Evolutionary conservation across 176 grass and related monocot species (phyloP), one percentile per base, ranked within the genome.

Genomic region (Avena insularis): DNA sequence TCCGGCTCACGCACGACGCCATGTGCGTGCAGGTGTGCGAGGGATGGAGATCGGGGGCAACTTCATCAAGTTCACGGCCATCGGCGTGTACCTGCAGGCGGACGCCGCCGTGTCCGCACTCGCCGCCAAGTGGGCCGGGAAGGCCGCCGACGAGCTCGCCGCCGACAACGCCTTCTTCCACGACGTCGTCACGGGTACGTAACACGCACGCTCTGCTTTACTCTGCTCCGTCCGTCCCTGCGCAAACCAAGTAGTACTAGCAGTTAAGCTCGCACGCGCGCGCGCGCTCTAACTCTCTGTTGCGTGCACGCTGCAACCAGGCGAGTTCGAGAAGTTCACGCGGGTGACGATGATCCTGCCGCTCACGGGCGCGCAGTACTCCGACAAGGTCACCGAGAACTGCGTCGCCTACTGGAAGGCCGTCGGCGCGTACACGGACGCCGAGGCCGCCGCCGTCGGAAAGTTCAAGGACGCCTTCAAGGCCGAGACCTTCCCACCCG

Each of bases 41-140:
- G 97, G 94, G 4, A 0, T 96, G 82, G 92, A 98, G 63, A 96
- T 98, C 6, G 90, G 79, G 0, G 97, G 97, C 75, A 87, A 56
- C 27, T 98, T 98, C 87, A 71, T 98, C 36, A 90, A 92, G 70
- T 96, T 98, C 90, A 98, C 97, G 8, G 94, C 92, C 80, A 96
- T 96, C 88, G 97, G 90, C 79, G 79, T 98, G 25, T 98, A 98
- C 83, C 55, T 98, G 17, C 85, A 98, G 77, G 75, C 75, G 50
- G 89, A 94, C 19, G 85, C 77, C 6, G 92, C 97, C 36, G 33
- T 93, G 75, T 17, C 81, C 9, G 77, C 72, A 27, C 90, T 98
- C 46, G 85, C 90, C 0, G 51, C 70, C 6, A 92, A 85, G 73
- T 98, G 97, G 97, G 84, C 50, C 75, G 89, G 84, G 38, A 94